Evolutionary conservation across 2,329 filamentous ascomycete species (phyloP).

Genomic region (Blastomyces emzantsi): DNA sequence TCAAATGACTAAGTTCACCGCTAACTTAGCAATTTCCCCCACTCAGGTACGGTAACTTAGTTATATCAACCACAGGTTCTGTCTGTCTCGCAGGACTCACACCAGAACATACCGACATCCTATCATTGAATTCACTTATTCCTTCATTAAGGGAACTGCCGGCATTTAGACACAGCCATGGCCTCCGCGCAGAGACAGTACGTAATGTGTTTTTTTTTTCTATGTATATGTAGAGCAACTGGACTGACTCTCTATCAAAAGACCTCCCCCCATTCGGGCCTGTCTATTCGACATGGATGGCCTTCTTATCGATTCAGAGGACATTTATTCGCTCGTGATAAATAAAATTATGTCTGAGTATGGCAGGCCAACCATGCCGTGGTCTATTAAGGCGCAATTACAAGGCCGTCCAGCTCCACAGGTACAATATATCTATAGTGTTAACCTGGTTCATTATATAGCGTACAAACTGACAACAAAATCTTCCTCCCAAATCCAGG

Average conservation of each 20-base stretch:
- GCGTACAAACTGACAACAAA: conserved; percentile 2
- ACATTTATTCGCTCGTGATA: conserved; percentile 73
- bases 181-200: conserved; percentile 7
- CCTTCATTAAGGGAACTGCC: not conserved
- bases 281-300: conserved; percentile 99
- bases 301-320: conserved; percentile 87
- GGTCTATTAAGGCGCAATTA: conserved; percentile 86
- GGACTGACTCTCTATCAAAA: conserved; percentile 26
- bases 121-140: not conserved
- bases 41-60: too few relatives aligned
- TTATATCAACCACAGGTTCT: not conserved
- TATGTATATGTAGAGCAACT: not conserved
- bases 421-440: conserved; percentile 25
- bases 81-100: not conserved
- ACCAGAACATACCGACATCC: not conserved
- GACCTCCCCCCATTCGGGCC: conserved; percentile 71
- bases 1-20: too few relatives aligned
- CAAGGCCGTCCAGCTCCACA: conserved; percentile 56
- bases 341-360: conserved; percentile 74
- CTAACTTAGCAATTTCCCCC: not conserved
- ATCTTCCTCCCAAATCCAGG: conserved; percentile 28
- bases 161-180: not conserved
- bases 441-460: not conserved
- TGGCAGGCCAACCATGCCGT: conserved; percentile 66
- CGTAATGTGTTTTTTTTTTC: not conserved